These are phyloP conservation scores for Nadsonia starkeyi-henricii DNA, from an alignment of 1,139 yeast genomes.

Conservation along the genomic window DNA sequence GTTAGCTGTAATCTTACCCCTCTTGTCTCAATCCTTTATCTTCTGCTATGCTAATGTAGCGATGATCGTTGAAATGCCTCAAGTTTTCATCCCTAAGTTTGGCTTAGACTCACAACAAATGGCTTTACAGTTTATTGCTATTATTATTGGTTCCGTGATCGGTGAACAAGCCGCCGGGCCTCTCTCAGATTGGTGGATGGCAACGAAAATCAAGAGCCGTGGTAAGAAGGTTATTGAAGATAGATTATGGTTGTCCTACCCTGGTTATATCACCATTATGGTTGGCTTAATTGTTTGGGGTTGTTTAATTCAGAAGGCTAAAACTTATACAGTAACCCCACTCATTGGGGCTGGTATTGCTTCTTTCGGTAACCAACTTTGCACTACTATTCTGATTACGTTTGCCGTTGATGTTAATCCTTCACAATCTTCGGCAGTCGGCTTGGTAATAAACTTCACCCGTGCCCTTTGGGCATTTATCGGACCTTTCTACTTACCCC, in stretches of 20 bases:
- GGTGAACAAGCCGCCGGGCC: slow-evolving; percentile 22
- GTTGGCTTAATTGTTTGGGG: slow-evolving; percentile 21
- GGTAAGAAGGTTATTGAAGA: slow-evolving; percentile 15
- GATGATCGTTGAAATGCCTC: slow-evolving; percentile 20
- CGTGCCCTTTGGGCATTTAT: slow-evolving; percentile 17
- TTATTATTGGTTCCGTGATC: slow-evolving; percentile 19
- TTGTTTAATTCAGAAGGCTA: slow-evolving; percentile 15
- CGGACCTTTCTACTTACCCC: slow-evolving; percentile 22
- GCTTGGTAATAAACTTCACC: slow-evolving; percentile 13
- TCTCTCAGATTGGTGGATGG: slow-evolving; percentile 22
- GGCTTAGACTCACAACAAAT: slow-evolving; percentile 17
- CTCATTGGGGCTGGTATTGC: slow-evolving; percentile 21
- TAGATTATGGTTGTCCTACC: slow-evolving; percentile 18
- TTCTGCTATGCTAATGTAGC: slow-evolving; percentile 20
- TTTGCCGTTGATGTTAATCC: slow-evolving; percentile 8
- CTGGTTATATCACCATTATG: slow-evolving; percentile 17
- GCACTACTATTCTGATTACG: background rate
- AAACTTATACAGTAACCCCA: slow-evolving; percentile 19
- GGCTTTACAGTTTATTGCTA: slow-evolving; percentile 19
- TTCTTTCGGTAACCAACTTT: slow-evolving; percentile 14
- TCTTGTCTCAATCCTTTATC: slow-evolving; percentile 16
- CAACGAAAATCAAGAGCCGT: slow-evolving; percentile 10
- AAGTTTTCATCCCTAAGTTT: slow-evolving; percentile 17
- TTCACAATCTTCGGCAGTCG: slow-evolving; percentile 14
- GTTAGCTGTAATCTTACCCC: slow-evolving; percentile 10